Evolutionary conservation across 352 stramenopile species (phyloP).

Genomic region (Globisporangium sylvaticum): DNA sequence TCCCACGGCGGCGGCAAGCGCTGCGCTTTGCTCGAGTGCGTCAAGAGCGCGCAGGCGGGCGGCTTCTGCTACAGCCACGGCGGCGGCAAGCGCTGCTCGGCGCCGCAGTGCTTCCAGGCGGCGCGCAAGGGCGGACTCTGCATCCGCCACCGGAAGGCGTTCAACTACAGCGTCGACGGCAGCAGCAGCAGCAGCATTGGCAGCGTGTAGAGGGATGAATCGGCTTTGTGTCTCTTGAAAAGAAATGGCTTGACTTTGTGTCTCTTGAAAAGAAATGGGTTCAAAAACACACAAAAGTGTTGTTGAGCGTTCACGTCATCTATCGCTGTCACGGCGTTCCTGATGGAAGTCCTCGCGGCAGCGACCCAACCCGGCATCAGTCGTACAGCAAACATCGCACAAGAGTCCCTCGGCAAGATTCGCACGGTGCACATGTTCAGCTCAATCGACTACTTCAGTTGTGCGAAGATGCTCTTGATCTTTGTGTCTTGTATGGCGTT

Average conservation of each 20-base stretch:
- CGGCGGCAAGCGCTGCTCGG: constrained; percentile 66
- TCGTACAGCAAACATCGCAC: constrained; percentile 65
- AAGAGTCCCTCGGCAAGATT: constrained; percentile 70
- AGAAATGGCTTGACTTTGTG: too few relatives aligned
- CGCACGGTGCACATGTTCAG: constrained; percentile 83
- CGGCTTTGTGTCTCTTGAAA: too few relatives aligned
- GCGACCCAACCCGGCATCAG: constrained; percentile 48
- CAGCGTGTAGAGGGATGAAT: background rate
- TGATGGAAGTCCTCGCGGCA: constrained; percentile 49
- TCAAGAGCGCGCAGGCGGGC: constrained; percentile 69
- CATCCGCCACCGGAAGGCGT: constrained; percentile 67
- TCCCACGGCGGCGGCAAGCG: constrained; percentile 68
- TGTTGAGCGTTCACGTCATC: constrained; percentile 62
- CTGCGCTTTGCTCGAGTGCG: constrained; percentile 46
- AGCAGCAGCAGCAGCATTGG: background rate
- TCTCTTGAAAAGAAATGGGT: too few relatives aligned
- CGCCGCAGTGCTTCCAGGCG: constrained; percentile 71
- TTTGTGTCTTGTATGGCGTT: too few relatives aligned
- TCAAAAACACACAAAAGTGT: too few relatives aligned
- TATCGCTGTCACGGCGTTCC: constrained; percentile 44
- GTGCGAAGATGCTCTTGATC: too few relatives aligned
- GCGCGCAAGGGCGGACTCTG: constrained; percentile 75
- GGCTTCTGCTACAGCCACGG: constrained; percentile 81
- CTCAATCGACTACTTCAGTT: constrained; percentile 50
- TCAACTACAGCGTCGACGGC: background rate